Evolutionary conservation across 2,329 filamentous ascomycete species (phyloP).

Genomic region (Neophaeococcomyces mojaviensis): DNA sequence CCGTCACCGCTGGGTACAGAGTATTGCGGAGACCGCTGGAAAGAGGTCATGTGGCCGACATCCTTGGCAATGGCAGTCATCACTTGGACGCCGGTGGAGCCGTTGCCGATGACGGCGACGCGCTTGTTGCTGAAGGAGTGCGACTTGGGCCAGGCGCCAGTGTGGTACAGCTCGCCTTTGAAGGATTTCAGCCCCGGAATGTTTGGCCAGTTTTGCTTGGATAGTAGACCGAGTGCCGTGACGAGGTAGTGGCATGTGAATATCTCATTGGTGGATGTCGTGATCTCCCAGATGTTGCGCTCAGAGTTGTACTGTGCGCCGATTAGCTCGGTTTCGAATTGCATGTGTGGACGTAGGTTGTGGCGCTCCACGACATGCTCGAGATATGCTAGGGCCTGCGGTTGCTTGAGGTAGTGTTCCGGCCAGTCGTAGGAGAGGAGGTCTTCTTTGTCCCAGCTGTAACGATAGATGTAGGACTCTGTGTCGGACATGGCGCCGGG

Average conservation of each 20-base stretch:
- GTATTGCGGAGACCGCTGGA: slow-evolving; percentile 13
- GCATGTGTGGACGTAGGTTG: slow-evolving; percentile 31
- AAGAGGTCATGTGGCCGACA: slow-evolving; percentile 8
- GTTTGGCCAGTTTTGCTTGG: slow-evolving; percentile 52
- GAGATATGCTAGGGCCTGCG: slow-evolving; percentile 30
- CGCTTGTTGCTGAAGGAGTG: slow-evolving; percentile 19
- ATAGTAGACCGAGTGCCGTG: slow-evolving; percentile 43
- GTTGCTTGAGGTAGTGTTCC: slow-evolving; percentile 29
- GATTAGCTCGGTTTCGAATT: slow-evolving; percentile 34
- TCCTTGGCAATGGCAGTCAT: slow-evolving; percentile 20
- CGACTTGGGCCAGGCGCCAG: slow-evolving; percentile 33
- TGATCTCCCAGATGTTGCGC: slow-evolving; percentile 16
- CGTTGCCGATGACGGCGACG: slow-evolving; percentile 37
- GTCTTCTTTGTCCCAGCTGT: slow-evolving; percentile 10
- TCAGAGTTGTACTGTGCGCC: slow-evolving; percentile 18
- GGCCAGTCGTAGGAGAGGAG: slow-evolving; percentile 23
- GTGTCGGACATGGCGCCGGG: slow-evolving; percentile 30
- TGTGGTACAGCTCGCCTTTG: slow-evolving; percentile 36
- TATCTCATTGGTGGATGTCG: slow-evolving; percentile 20
- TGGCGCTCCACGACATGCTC: slow-evolving; percentile 28
- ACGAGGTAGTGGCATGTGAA: slow-evolving; percentile 35
- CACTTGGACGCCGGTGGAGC: slow-evolving; percentile 35
- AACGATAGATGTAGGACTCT: slow-evolving; percentile 15
- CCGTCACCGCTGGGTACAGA: slow-evolving; percentile 12
- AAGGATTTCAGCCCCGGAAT: slow-evolving; percentile 26